A percentile compares a stretch with the other conserved stretches of the same genome.
Conservation (phyloP, 2,329 filamentous ascomycete genomes). For the Apiospora saccharicola region DNA sequence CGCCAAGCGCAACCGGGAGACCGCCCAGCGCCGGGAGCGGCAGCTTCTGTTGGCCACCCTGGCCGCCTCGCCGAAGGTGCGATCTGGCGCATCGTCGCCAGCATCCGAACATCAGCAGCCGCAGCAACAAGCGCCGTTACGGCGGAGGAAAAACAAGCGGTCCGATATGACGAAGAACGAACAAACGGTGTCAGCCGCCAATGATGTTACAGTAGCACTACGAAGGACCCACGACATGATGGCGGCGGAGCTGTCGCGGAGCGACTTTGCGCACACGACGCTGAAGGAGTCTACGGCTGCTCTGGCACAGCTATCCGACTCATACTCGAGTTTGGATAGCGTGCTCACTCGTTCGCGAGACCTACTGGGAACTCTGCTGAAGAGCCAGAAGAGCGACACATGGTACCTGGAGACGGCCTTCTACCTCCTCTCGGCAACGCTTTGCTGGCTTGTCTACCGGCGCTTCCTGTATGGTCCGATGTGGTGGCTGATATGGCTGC, state of each 20-base stretch:
- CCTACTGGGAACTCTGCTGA: constrained; percentile 79
- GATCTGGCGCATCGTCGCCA: constrained; percentile 47
- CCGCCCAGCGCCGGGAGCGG: constrained; percentile 78
- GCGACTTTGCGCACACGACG: constrained; percentile 89
- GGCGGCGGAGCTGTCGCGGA: constrained; percentile 82
- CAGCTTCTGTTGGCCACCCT: constrained; percentile 72
- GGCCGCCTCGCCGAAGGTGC: constrained; percentile 37
- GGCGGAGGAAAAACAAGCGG: constrained; percentile 45
- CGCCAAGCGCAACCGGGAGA: constrained; percentile 77
- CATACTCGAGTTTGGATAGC: constrained; percentile 80
- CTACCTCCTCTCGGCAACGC: constrained; percentile 79
- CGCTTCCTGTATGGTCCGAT: constrained; percentile 86
- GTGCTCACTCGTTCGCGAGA: constrained; percentile 78
- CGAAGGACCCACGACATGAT: constrained; percentile 88
- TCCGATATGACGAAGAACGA: constrained; percentile 62
- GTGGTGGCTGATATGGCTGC: constrained; percentile 89
- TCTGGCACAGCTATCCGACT: constrained; percentile 80
- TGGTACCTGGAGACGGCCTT: constrained; percentile 96
- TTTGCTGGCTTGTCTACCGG: constrained; percentile 86
- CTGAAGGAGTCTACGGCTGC: constrained; percentile 84
- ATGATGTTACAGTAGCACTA: constrained; percentile 84
- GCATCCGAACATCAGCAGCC: constrained; percentile 31
- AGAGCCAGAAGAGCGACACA: constrained; percentile 93
- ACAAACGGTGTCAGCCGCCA: constrained; percentile 75
- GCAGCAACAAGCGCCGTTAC: constrained; percentile 33